Evolutionary conservation across 176 grass and related monocot species (phyloP), one percentile per base, ranked within the genome.

Genomic region (Microstegium vimineum): DNA sequence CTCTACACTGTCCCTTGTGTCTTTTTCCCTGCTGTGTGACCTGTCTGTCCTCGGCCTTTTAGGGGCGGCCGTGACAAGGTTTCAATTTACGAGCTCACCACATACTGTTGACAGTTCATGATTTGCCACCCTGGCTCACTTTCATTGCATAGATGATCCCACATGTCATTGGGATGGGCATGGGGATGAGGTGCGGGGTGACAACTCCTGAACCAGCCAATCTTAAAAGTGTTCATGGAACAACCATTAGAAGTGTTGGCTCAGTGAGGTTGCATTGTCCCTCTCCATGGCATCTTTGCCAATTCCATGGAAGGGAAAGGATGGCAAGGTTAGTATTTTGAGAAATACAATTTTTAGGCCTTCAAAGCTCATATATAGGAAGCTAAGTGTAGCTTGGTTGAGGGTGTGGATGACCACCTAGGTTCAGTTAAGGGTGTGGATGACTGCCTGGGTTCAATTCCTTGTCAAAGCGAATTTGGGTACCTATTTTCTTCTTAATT

Each of bases 181-280:
- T 9, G 7, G 51, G 51, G 22, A 37, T n/a, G 20, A 10, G 34
- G 65, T 38, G 34, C 33, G 20, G 20, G 34, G 65, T 38, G 34
- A 17, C 33, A 37, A 68, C 37, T 37, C 33, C 66, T 40, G 22
- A 69, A 41, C 66, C 35, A 69, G 9, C 35, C 9, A 69, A 40
- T 69, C 22, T 23, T 69, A 41, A 41, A 10, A 25, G 10, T 25
- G 10, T 41, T 26, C 22, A 69, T 69, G 23, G 36, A 81, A 27
- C 35, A 74, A 12, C 35, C 69, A 62, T 22, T 7, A 10, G 3
- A 34, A 46, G 25, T 74, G 45, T 67, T 80, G 68, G 32, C 5
- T 57, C 51, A 18, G 32, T 80, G 67, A 62, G 18, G 66, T 80
- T 66, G 57, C 35, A 56, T 10, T 35, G 49, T 81, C 77, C 45